A percentile compares a stretch with the other conserved stretches of the same genome.
phyloP scores from a whole-genome alignment of 1,139 yeast genomes.

The Candida glucosophila region DNA sequence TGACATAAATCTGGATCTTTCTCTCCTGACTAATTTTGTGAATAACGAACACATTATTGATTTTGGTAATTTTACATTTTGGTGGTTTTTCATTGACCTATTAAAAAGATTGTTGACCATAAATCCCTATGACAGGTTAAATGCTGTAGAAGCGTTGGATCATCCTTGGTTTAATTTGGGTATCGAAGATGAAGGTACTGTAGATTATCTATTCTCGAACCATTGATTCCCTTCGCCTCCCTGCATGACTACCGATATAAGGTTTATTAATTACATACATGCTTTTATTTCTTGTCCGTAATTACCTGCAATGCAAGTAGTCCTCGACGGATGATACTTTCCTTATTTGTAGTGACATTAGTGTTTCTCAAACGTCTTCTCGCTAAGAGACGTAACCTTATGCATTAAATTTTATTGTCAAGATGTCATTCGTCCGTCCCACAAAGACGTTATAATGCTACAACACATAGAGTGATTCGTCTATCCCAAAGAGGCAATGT shows the following conservation, averaged over 20 bases:
- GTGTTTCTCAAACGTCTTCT: no score
- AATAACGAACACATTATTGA: conserved; percentile 31
- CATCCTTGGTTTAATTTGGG: conserved; percentile 77
- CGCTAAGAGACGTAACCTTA: no score
- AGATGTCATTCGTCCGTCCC: no score
- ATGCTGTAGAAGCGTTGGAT: conserved; percentile 61
- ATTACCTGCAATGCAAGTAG: not conserved
- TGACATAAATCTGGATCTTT: conserved; percentile 31
- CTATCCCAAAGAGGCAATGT: no score
- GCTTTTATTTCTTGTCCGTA: no score
- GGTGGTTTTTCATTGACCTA: conserved; percentile 70
- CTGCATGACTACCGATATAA: no score
- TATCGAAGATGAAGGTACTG: conserved; percentile 68
- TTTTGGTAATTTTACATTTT: conserved; percentile 55
- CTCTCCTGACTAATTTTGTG: conserved; percentile 33
- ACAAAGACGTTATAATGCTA: no score
- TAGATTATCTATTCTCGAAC: no score
- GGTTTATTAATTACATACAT: no score
- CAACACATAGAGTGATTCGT: no score
- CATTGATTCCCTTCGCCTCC: no score
- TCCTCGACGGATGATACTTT: not conserved
- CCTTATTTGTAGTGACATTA: not conserved
- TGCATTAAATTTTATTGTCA: no score
- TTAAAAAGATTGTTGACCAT: conserved; percentile 52
- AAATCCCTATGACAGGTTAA: conserved; percentile 55